Evolutionary conservation across 208 protist species (phyloP).

Genomic region (Wallacemonas sp.): DNA sequence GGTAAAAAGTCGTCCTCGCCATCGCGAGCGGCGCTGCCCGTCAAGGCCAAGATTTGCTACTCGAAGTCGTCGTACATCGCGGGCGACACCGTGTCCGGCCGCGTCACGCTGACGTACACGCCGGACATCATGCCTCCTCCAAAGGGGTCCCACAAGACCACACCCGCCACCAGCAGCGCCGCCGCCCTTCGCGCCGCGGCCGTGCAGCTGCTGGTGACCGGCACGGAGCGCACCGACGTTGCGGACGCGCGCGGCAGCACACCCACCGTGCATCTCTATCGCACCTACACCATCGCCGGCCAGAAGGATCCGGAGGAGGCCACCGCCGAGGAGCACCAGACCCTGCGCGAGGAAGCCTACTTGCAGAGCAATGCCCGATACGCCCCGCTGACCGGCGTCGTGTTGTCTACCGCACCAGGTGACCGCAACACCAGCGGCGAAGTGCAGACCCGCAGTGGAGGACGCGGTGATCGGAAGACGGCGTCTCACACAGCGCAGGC

Average conservation of each 20-base stretch:
- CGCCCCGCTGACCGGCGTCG: conserved; percentile 22
- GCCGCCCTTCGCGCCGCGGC: not conserved
- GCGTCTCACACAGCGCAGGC: too few relatives aligned
- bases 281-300: conserved; percentile 7
- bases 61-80: conserved; percentile 12
- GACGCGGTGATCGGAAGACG: too few relatives aligned
- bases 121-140: not conserved
- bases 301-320: conserved; percentile 14
- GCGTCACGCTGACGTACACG: conserved; percentile 1
- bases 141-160: not conserved
- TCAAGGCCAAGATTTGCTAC: conserved; percentile 2
- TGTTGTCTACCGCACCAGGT: conserved; percentile 18
- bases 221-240: not conserved
- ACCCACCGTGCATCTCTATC: not conserved
- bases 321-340: not conserved
- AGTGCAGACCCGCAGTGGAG: not conserved
- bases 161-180: not conserved
- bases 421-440: not conserved
- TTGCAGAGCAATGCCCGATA: conserved; percentile 11
- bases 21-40: not conserved
- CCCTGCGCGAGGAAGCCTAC: conserved; percentile 11
- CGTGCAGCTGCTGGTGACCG: conserved; percentile 3
- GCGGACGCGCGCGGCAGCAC: not conserved
- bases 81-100: conserved; percentile 5
- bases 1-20: not conserved